Conservation (phyloP, 371 early-diverging fungal species). For the Catenaria anguillulae region DNA sequence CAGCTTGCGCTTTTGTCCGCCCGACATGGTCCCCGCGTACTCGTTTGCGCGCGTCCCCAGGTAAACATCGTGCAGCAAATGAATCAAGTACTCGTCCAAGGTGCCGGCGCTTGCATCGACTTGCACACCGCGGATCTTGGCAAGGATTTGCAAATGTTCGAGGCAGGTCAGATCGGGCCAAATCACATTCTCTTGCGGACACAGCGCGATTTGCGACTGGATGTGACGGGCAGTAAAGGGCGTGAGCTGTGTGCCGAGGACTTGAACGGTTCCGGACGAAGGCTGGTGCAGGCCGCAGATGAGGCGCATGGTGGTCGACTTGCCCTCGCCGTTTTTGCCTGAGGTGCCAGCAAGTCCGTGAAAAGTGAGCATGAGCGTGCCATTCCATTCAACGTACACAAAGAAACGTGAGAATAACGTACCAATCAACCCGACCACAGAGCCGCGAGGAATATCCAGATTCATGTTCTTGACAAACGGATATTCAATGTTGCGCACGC, state of each 20-base stretch:
- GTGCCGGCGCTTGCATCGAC: conserved; percentile 8
- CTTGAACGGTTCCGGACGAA: conserved; percentile 15
- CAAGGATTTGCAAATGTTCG: conserved; percentile 14
- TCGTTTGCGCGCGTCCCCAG: conserved; percentile 34
- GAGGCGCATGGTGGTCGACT: conserved; percentile 39
- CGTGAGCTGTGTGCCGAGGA: conserved; percentile 20
- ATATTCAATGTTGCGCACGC: no score
- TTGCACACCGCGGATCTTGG: conserved; percentile 46
- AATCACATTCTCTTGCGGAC: conserved; percentile 31
- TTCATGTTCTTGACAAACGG: no score
- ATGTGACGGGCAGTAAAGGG: conserved; percentile 11
- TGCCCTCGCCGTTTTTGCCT: conserved; percentile 32
- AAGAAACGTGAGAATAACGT: no score
- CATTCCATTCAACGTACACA: no score
- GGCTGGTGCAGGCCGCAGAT: conserved; percentile 30
- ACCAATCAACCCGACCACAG: no score
- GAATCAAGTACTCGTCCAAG: conserved; percentile 32
- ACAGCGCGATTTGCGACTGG: conserved; percentile 23
- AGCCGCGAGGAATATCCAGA: no score
- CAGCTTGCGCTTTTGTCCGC: conserved; percentile 61
- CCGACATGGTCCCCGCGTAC: conserved; percentile 41
- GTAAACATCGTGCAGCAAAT: conserved; percentile 28
- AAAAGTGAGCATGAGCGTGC: no score
- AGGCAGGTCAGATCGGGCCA: conserved; percentile 25
- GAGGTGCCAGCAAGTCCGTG: no score